Conservation (phyloP, 1,284 basidiomycete species). For the Coniophora puteana region DNA sequence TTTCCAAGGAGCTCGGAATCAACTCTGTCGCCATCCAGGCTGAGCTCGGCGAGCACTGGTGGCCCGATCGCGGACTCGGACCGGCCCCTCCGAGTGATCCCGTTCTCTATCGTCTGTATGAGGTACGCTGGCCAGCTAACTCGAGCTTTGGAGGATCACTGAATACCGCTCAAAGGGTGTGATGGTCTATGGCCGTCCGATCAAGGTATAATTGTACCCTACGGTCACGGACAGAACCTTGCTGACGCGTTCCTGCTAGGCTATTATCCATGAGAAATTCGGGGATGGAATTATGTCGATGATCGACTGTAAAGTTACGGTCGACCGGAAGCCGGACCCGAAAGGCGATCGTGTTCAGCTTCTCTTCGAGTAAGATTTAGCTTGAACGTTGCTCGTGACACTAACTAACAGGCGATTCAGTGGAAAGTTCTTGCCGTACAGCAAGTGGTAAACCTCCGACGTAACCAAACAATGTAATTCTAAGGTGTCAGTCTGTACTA, state of each 20-base stretch:
- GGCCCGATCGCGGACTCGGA: conserved; percentile 67
- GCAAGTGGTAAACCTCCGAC: conserved; percentile 48
- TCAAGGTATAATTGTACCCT: conserved; percentile 48
- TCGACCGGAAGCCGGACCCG: conserved; percentile 74
- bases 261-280: conserved; percentile 89
- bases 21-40: conserved; percentile 35
- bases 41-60: conserved; percentile 65
- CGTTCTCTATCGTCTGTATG: conserved; percentile 82
- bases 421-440: conserved; percentile 73
- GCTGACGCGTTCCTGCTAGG: conserved; percentile 33
- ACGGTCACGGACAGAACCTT: background rate
- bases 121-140: conserved; percentile 42
- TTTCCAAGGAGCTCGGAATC: conserved; percentile 52
- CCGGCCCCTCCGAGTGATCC: conserved; percentile 74
- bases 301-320: conserved; percentile 77
- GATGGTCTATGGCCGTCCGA: conserved; percentile 77
- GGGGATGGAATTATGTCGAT: conserved; percentile 92
- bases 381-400: conserved; percentile 2
- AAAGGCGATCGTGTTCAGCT: conserved; percentile 82
- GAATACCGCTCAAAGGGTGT: conserved; percentile 44
- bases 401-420: conserved; percentile 29
- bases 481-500: too few relatives aligned
- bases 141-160: background rate
- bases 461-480: too few relatives aligned
- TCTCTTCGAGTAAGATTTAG: conserved; percentile 71